Evolutionary conservation across 2,329 filamentous ascomycete genomes (phyloP), one percentile per base, ranked within the genome.

Genomic region (Dactylellina cionopaga): DNA sequence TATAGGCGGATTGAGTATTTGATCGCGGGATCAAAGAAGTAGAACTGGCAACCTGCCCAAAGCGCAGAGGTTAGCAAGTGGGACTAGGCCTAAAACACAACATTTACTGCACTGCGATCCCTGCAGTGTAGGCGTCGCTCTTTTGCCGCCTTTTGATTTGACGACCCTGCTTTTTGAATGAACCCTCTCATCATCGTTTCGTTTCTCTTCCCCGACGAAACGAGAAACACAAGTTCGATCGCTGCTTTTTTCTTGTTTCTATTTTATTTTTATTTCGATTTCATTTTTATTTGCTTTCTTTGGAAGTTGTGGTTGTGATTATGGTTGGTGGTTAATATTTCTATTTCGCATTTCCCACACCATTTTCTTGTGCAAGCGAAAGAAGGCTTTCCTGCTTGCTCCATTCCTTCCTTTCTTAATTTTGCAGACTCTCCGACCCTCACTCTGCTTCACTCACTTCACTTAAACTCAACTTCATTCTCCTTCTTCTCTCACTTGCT

Each of bases 281-380:
- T 25, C 13, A 5, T 37, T 54, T 15, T 54, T 54, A 24, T 54
- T 19, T 54, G 11, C 31, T 35, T 51, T 22, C 27, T 15, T n/a
- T n/a, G 37, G 37, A n/a, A 15, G 15, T 17, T n/a, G n/a, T n/a
- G n/a, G n/a, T n/a, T n/a, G n/a, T n/a, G n/a, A n/a, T n/a, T n/a
- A n/a, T n/a, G 13, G 37, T 10, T 25, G 17, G 43, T 22, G 24
- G 52, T 22, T 27, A 9, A 47, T 49, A n/a, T 62, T 62, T 62
- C 43, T 62, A 62, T 62, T 62, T 31, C 56, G 31, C 31, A 62
- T 41, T 51, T 62, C 56, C 56, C 56, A 51, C 56, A 62, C 56
- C 56, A 31, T 24, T 35, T 19, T 52, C 9, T 19, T 19, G n/a
- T n/a, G 47, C 31, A 33, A n/a, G 47, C 17, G 47, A n/a, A 33